These are phyloP conservation scores for Phyllosticta citriasiana DNA, from an alignment of 2,329 filamentous ascomycete species.

Conservation along the genomic window DNA sequence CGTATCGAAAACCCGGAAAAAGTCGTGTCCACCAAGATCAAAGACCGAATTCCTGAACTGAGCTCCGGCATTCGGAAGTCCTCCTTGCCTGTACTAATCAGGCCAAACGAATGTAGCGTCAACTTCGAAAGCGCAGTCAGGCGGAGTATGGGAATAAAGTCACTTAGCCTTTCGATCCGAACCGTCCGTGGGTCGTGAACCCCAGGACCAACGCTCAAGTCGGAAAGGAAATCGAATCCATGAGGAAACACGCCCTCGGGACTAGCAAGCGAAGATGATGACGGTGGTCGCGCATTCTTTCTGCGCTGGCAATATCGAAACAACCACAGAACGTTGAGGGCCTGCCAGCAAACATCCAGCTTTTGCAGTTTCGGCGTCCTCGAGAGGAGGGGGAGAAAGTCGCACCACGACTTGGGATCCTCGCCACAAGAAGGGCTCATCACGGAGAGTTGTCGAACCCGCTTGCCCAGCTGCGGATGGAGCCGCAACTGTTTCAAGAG, in stretches of 20 bases:
- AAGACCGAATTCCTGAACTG: neutral
- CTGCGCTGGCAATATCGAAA: neutral
- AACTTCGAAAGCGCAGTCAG: neutral
- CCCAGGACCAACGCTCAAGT: neutral
- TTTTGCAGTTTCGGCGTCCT: neutral
- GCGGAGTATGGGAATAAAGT: neutral
- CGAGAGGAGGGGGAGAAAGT: neutral
- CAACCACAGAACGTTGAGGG: neutral
- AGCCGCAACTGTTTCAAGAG: neutral
- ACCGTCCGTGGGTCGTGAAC: neutral
- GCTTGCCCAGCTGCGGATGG: neutral
- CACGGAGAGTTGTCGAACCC: neutral
- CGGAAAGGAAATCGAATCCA: neutral
- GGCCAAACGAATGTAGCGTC: neutral
- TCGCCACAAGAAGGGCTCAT: neutral
- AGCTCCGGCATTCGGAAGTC: neutral
- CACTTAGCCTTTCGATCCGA: neutral
- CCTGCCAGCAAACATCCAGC: neutral
- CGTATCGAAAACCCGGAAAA: neutral
- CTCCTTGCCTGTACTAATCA: neutral
- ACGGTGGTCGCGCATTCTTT: neutral
- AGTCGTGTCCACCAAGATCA: neutral
- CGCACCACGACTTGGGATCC: neutral
- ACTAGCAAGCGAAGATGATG: neutral
- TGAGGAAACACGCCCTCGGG: neutral